Percentiles rank a stretch among this genome's conserved stretches.
Evolutionary conservation across 371 early-diverging fungal species (phyloP).

Genomic region (Mortierella sp.): DNA sequence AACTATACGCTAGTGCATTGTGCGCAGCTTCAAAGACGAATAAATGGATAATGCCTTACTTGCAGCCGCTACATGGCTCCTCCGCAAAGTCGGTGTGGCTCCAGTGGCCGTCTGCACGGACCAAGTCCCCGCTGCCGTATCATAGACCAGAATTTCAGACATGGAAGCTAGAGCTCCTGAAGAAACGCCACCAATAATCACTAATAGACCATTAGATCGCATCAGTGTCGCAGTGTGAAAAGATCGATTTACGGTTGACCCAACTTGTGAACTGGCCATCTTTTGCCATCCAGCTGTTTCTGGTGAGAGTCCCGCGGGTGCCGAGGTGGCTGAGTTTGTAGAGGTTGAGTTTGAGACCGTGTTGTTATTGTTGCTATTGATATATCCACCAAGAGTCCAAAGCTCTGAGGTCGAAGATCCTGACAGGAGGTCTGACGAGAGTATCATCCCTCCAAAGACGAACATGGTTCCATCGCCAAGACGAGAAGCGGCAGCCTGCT

Average conservation of each 20-base stretch:
- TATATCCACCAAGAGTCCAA: conserved; percentile 48
- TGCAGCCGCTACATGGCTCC: conserved; percentile 47
- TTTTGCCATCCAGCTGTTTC: conserved; percentile 43
- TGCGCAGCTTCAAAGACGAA: background rate
- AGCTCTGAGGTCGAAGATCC: conserved; percentile 36
- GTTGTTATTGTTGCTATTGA: background rate
- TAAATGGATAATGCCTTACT: conserved; percentile 21
- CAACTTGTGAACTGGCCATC: conserved; percentile 6
- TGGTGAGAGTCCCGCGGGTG: conserved; percentile 38
- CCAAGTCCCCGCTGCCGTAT: conserved; percentile 42
- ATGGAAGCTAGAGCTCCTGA: conserved; percentile 35
- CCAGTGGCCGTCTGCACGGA: conserved; percentile 51
- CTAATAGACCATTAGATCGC: conserved; percentile 45
- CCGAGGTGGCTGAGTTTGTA: conserved; percentile 9
- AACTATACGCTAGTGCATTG: background rate
- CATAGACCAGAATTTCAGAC: conserved; percentile 48
- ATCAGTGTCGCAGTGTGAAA: conserved; percentile 42
- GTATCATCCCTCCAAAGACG: conserved; percentile 41
- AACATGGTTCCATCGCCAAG: conserved; percentile 52
- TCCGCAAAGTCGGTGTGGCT: conserved; percentile 43
- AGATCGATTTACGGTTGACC: conserved; percentile 21
- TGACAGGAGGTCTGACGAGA: conserved; percentile 22
- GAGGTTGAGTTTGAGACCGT: conserved; percentile 16
- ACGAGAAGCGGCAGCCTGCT: conserved; percentile 28
- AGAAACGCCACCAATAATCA: conserved; percentile 46